Conservation (phyloP, 1,139 yeast species). For the Scheffersomyces quercinus region DNA sequence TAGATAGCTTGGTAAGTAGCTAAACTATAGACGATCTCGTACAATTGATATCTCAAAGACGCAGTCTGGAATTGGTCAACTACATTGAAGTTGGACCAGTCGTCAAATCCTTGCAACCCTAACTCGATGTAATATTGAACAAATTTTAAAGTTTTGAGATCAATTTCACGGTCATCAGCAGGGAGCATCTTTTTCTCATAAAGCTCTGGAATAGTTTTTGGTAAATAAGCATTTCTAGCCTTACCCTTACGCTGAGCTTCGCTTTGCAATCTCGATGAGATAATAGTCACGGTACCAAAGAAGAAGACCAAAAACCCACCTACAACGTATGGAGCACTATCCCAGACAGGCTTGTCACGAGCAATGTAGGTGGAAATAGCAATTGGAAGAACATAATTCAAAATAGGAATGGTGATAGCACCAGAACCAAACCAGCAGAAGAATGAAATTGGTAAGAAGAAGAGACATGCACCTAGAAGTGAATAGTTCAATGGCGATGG, state of each 20-base stretch:
- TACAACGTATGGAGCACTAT: not conserved
- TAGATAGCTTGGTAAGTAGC: not conserved
- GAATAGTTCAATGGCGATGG: conserved; percentile 3
- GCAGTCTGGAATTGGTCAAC: conserved; percentile 5
- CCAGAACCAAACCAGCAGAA: conserved; percentile 4
- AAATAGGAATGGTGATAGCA: conserved; percentile 1
- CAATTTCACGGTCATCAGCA: conserved; percentile 4
- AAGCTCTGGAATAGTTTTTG: not conserved
- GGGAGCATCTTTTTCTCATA: not conserved
- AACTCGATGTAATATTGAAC: conserved; percentile 4
- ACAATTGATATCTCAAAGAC: conserved; percentile 2
- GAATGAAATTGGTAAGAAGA: conserved; percentile 3
- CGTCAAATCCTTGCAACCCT: conserved; percentile 2
- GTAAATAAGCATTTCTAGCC: not conserved
- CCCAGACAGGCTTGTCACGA: not conserved
- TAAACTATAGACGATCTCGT: conserved; percentile 2
- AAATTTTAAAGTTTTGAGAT: conserved; percentile 3
- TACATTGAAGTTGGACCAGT: conserved; percentile 2
- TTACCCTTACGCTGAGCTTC: not conserved
- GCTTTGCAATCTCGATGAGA: not conserved
- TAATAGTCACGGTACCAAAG: not conserved
- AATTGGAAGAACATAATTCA: not conserved
- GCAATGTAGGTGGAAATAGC: not conserved
- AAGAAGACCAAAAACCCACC: not conserved
- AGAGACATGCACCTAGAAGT: conserved; percentile 1